A percentile compares a stretch with the other conserved stretches of the same genome.
phyloP scores from a whole-genome alignment of 331 rosid genomes.

The Quercus tomentella region DNA sequence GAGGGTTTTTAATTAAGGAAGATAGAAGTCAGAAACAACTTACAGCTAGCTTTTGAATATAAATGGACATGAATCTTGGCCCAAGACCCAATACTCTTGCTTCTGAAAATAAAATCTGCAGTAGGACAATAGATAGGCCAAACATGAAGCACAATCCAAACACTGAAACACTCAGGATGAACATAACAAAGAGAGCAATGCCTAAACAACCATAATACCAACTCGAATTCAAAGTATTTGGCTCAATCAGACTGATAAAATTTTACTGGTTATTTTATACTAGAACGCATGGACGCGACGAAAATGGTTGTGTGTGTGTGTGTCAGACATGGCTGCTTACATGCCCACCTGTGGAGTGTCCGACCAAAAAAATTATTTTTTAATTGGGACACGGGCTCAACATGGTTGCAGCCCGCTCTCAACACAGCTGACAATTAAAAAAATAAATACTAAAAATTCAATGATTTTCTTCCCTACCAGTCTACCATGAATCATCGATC shows the following conservation, averaged over 20 bases:
- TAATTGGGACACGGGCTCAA: too few species aligned
- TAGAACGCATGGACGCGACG: too few species aligned
- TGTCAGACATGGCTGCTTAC: too few species aligned
- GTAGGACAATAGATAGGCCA: not conserved
- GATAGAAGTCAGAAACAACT: conserved; percentile 5
- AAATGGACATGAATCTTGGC: conserved; percentile 89
- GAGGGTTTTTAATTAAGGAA: not conserved
- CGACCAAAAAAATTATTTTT: too few species aligned
- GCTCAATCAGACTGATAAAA: not conserved
- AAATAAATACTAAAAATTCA: too few species aligned
- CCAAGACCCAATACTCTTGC: conserved; percentile 91
- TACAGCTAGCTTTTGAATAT: conserved; percentile 66
- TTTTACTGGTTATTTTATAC: not conserved
- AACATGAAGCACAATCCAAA: conserved; percentile 9
- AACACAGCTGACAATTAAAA: too few species aligned
- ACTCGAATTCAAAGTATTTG: not conserved
- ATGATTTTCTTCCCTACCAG: too few species aligned
- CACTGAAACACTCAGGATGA: not conserved
- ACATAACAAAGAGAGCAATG: not conserved
- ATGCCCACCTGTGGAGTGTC: too few species aligned
- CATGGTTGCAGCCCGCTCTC: too few species aligned
- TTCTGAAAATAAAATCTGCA: conserved; percentile 72
- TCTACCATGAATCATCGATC: too few species aligned
- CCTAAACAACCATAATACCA: not conserved
- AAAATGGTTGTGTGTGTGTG: too few species aligned